phyloP scores from a whole-genome alignment of 148 eudicot genomes.

The Silene uniflora region DNA sequence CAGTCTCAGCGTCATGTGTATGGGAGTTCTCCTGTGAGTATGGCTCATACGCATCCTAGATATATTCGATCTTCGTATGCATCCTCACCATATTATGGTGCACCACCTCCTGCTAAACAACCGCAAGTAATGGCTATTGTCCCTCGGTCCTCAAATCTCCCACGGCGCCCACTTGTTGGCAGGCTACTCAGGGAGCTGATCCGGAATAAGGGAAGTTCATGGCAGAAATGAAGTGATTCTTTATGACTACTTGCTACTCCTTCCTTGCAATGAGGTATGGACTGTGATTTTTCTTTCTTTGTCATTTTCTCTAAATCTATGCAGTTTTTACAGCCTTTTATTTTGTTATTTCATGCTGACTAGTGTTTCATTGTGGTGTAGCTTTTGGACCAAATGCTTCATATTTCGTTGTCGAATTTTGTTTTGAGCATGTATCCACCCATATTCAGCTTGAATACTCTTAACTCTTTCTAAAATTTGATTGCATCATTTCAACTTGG shows the following conservation, averaged over 20 bases:
- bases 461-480: too few relatives aligned
- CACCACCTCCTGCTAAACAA: conserved; percentile 47
- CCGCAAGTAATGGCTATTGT: conserved; percentile 50
- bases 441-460: too few relatives aligned
- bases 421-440: too few relatives aligned
- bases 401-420: not conserved
- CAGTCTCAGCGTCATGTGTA: conserved; percentile 54
- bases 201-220: conserved; percentile 82
- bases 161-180: conserved; percentile 51
- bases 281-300: not conserved
- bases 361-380: conserved; percentile 7
- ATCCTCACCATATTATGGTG: conserved; percentile 62
- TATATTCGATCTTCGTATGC: conserved; percentile 52
- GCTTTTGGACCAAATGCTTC: not conserved
- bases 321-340: not conserved
- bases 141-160: conserved; percentile 72
- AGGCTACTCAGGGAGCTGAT: conserved; percentile 46
- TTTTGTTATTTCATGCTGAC: not conserved
- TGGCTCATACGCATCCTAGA: conserved; percentile 39
- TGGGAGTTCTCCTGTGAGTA: conserved; percentile 24
- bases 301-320: not conserved
- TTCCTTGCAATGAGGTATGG: conserved; percentile 32
- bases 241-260: not conserved
- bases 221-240: conserved; percentile 65
- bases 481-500: too few relatives aligned